Percentiles rank a stretch among this genome's conserved stretches.
Conservation (phyloP, 2,329 filamentous ascomycete genomes). For the Epichloe festucae region DNA sequence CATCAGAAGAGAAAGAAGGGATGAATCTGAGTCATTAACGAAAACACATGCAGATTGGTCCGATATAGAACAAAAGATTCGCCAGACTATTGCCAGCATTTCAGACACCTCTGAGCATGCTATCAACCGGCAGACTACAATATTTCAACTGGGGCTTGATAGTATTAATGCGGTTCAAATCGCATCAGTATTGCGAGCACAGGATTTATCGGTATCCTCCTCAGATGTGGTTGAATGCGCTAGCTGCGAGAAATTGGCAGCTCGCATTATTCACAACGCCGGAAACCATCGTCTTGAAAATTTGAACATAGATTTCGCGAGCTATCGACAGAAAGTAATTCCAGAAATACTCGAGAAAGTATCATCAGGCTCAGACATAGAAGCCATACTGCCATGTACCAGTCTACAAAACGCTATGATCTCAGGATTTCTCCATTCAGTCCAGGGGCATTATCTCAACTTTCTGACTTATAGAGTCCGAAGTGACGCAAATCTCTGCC, state of each 20-base stretch:
- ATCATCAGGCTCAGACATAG: conserved; percentile 23
- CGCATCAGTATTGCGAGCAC: conserved; percentile 50
- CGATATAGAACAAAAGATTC: conserved; percentile 36
- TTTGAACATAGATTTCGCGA: conserved; percentile 21
- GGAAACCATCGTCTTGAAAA: not conserved
- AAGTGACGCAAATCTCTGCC: conserved; percentile 20
- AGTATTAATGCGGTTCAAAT: conserved; percentile 81
- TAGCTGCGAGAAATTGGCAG: conserved; percentile 28
- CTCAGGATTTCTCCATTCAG: conserved; percentile 55
- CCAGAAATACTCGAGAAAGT: conserved; percentile 15
- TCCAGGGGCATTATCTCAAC: conserved; percentile 64
- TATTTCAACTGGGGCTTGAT: conserved; percentile 81
- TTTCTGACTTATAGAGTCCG: conserved; percentile 44
- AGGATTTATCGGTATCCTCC: conserved; percentile 46
- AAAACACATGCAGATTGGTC: conserved; percentile 30
- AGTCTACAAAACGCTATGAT: conserved; percentile 70
- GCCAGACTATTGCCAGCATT: conserved; percentile 43
- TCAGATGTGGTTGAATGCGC: conserved; percentile 61
- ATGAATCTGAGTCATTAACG: conserved; percentile 7
- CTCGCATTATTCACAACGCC: conserved; percentile 11
- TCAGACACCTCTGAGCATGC: conserved; percentile 34
- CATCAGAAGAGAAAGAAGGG: conserved; percentile 10
- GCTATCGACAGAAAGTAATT: conserved; percentile 23
- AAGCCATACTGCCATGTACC: conserved; percentile 63
- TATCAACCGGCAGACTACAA: conserved; percentile 52